A percentile compares a stretch with the other conserved stretches of the same genome.
Conservation (phyloP, 305 asterid species). For the Petunia hybrid region DNA sequence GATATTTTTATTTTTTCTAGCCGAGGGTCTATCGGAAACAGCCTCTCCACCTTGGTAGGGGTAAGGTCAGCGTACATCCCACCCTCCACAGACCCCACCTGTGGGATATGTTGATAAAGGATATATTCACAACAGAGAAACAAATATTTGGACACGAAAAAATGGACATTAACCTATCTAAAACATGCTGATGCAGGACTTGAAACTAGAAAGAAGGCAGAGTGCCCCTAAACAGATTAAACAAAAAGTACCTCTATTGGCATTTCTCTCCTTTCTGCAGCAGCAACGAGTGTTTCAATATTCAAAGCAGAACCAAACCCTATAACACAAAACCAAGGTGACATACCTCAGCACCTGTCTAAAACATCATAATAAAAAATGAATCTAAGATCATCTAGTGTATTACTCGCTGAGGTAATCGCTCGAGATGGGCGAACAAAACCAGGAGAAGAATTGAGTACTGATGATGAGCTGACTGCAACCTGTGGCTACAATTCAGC, state of each 20-base stretch:
- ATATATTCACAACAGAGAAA: constrained; percentile 23
- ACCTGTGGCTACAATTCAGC: constrained; percentile 63
- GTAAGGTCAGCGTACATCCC: no score
- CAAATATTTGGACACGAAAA: not conserved
- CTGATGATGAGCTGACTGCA: constrained; percentile 54
- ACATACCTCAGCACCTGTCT: constrained; percentile 14
- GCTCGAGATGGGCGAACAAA: constrained; percentile 70
- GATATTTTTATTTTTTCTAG: no score
- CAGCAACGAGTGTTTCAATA: constrained; percentile 98
- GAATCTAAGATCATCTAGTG: constrained; percentile 29
- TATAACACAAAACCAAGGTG: constrained; percentile 40
- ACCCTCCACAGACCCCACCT: no score
- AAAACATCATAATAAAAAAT: constrained; percentile 3
- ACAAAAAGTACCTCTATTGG: constrained; percentile 81
- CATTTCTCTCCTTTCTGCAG: constrained; percentile 96
- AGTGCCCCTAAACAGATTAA: constrained; percentile 2
- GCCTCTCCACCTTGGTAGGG: no score
- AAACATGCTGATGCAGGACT: constrained; percentile 31
- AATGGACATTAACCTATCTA: constrained; percentile 13
- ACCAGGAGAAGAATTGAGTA: constrained; percentile 67
- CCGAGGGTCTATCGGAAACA: no score
- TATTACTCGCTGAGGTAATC: constrained; percentile 71
- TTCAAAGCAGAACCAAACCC: constrained; percentile 98
- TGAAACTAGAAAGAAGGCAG: constrained; percentile 29
- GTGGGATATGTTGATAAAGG: no score